Evolutionary conservation across 2,329 filamentous ascomycete species (phyloP).

Genomic region (Diplodia scrobiculata): DNA sequence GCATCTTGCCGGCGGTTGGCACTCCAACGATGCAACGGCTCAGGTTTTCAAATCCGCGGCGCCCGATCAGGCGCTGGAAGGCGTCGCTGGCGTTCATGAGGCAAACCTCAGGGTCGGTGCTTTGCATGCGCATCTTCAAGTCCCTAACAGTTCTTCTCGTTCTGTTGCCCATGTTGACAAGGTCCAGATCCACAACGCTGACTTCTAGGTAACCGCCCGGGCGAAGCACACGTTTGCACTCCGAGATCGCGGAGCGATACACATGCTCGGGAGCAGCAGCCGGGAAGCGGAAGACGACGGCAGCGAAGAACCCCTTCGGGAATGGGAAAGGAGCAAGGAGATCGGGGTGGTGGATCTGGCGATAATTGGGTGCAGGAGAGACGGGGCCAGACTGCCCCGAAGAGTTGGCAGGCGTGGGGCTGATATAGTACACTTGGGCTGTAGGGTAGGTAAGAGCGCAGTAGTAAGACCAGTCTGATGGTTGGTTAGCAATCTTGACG

Average conservation of each 20-base stretch:
- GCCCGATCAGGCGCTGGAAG: constrained; percentile 67
- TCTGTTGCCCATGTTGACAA: constrained; percentile 78
- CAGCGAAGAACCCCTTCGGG: constrained; percentile 71
- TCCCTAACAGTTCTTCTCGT: constrained; percentile 68
- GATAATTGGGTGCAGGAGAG: constrained; percentile 62
- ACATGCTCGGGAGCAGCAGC: constrained; percentile 66
- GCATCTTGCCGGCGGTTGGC: constrained; percentile 62
- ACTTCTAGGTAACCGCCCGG: constrained; percentile 79
- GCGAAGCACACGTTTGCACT: constrained; percentile 75
- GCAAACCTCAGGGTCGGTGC: constrained; percentile 61
- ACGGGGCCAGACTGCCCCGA: constrained; percentile 27
- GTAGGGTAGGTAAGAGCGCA: constrained; percentile 76
- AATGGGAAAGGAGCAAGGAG: constrained; percentile 72
- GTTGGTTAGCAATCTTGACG: constrained; percentile 44
- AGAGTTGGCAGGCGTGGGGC: constrained; percentile 38
- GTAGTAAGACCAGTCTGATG: constrained; percentile 77
- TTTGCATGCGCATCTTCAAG: constrained; percentile 70
- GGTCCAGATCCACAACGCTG: constrained; percentile 74
- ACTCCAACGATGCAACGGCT: constrained; percentile 78
- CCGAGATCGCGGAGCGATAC: constrained; percentile 70
- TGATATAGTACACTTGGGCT: constrained; percentile 74
- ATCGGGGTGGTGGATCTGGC: constrained; percentile 69
- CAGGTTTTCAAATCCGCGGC: constrained; percentile 69
- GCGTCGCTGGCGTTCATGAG: constrained; percentile 55
- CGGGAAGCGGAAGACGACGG: constrained; percentile 77